Evolutionary conservation across 768 basidiomycete genomes (phyloP).

Genomic region (Bullera alba): DNA sequence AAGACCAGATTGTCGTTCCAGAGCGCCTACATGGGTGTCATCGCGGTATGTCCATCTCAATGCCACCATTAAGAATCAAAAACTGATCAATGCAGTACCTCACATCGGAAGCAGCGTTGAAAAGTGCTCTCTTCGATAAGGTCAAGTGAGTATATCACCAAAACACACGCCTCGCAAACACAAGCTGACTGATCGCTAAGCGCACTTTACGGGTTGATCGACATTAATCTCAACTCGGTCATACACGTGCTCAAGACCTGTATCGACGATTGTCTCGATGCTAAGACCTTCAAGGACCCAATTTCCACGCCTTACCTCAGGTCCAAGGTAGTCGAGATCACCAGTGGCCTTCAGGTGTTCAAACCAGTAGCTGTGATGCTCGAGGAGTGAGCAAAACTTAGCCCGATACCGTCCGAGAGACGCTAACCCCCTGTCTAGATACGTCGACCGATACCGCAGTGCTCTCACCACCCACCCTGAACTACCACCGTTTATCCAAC

Average conservation of each 20-base stretch:
- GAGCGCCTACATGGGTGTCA: constrained; percentile 4
- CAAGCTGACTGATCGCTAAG: constrained; percentile 1
- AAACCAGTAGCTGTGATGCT: constrained; percentile 4
- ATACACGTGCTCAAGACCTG: neutral
- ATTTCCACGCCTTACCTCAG: neutral
- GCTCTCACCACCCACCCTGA: constrained; percentile 6
- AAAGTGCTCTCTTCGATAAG: neutral
- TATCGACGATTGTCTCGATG: constrained; percentile 3
- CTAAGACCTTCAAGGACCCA: constrained; percentile 1
- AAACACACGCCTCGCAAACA: neutral
- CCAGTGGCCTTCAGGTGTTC: constrained; percentile 6
- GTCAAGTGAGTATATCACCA: constrained; percentile 10
- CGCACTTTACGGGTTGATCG: constrained; percentile 5
- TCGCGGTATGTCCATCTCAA: neutral
- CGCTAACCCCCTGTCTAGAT: neutral
- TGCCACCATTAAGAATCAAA: neutral
- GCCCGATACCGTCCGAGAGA: neutral
- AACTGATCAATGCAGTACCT: constrained; percentile 3
- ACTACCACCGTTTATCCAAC: neutral
- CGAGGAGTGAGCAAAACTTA: neutral
- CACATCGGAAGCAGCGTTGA: constrained; percentile 7
- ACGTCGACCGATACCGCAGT: neutral
- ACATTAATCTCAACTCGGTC: neutral
- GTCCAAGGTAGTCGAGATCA: constrained; percentile 4
- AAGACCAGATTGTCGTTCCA: neutral